Percentiles rank a stretch among this genome's conserved stretches.
Conservation (phyloP, 2,329 filamentous ascomycete genomes). For the Cercospora brassicicola region DNA sequence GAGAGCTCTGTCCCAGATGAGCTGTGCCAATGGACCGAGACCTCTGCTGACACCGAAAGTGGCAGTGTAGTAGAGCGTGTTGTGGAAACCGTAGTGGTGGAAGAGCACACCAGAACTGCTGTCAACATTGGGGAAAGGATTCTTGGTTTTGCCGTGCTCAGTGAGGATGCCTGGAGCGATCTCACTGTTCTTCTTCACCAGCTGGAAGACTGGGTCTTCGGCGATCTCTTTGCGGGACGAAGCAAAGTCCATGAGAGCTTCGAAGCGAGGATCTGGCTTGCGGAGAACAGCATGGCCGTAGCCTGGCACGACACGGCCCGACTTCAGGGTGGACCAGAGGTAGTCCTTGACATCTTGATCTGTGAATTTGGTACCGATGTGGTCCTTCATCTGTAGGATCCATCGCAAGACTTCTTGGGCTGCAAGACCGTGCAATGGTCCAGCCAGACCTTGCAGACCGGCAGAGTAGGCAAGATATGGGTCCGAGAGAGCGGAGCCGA, state of each 20-base stretch:
- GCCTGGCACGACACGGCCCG: slow-evolving; percentile 88
- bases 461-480: slow-evolving; percentile 96
- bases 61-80: slow-evolving; percentile 89
- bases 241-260: slow-evolving; percentile 95
- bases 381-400: slow-evolving; percentile 92
- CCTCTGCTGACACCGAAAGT: slow-evolving; percentile 69
- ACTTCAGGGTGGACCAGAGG: slow-evolving; percentile 90
- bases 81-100: slow-evolving; percentile 96
- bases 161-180: slow-evolving; percentile 87
- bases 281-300: slow-evolving; percentile 95
- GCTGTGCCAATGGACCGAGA: slow-evolving; percentile 85
- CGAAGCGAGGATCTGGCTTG: slow-evolving; percentile 94
- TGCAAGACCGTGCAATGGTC: slow-evolving; percentile 88
- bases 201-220: slow-evolving; percentile 83
- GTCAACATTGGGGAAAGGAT: slow-evolving; percentile 90
- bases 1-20: slow-evolving; percentile 93
- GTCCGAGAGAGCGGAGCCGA: slow-evolving; percentile 90
- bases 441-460: slow-evolving; percentile 89
- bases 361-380: slow-evolving; percentile 74
- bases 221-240: slow-evolving; percentile 80
- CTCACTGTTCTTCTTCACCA: slow-evolving; percentile 89
- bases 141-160: slow-evolving; percentile 77
- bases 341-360: slow-evolving; percentile 83
- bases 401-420: slow-evolving; percentile 96
- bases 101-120: slow-evolving; percentile 90